Percentiles rank a stretch among this genome's conserved stretches.
These are phyloP conservation scores for Candida argentea DNA, from an alignment of 805 yeast species.

Conservation along the genomic window DNA sequence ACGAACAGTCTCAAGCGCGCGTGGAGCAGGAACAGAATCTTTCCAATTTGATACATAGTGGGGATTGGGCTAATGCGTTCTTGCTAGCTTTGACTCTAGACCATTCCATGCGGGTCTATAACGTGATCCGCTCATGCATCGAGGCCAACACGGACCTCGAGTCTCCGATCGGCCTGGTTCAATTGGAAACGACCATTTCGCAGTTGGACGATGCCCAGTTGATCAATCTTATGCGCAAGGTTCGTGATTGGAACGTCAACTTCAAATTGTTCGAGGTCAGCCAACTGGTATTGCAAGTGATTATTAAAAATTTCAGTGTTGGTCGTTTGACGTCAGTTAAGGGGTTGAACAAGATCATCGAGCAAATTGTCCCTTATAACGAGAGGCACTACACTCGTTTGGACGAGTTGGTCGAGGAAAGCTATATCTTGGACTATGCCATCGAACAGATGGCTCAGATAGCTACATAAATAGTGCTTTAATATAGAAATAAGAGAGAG, in stretches of 20 bases:
- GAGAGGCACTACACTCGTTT: constrained; percentile 75
- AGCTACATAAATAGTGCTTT: constrained; percentile 2
- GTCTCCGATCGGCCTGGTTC: constrained; percentile 43
- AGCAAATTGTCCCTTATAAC: constrained; percentile 77
- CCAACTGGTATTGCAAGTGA: constrained; percentile 62
- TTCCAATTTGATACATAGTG: constrained; percentile 57
- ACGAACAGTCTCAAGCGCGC: constrained; percentile 37
- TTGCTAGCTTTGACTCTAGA: constrained; percentile 74
- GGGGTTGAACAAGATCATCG: constrained; percentile 59
- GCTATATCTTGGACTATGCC: constrained; percentile 77
- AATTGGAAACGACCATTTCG: constrained; percentile 56
- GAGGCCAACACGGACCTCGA: constrained; percentile 37
- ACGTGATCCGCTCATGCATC: constrained; percentile 58
- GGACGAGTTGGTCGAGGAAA: constrained; percentile 75
- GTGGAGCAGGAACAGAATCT: constrained; percentile 88
- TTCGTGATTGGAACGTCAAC: constrained; percentile 94
- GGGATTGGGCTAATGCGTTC: constrained; percentile 86
- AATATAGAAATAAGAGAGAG: constrained; percentile 1
- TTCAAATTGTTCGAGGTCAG: constrained; percentile 71
- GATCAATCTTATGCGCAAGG: constrained; percentile 51
- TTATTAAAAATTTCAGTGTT: constrained; percentile 46
- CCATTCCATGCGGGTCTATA: constrained; percentile 82
- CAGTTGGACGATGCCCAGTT: constrained; percentile 52
- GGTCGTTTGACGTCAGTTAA: constrained; percentile 52
- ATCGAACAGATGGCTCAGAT: constrained; percentile 57